Conservation (phyloP, 768 basidiomycete species). For the Tulasnella sp. region DNA sequence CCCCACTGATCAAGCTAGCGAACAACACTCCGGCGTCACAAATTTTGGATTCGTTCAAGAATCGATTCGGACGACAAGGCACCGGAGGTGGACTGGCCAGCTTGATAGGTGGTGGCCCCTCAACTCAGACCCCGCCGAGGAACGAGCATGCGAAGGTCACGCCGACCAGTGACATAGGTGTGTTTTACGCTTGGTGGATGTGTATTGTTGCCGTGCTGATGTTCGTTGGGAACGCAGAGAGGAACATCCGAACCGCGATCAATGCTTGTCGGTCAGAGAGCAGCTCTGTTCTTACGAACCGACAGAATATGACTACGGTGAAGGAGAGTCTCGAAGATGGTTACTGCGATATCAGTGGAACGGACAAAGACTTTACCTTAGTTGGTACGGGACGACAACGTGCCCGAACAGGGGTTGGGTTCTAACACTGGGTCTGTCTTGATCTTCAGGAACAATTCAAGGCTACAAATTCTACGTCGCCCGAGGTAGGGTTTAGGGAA, state of each 20-base stretch:
- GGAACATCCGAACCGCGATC: conserved; percentile 46
- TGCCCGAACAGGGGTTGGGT: neutral
- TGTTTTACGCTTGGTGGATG: conserved; percentile 28
- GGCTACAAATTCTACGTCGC: conserved; percentile 40
- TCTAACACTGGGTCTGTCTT: neutral
- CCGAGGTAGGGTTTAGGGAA: conserved; percentile 46
- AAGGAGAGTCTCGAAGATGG: conserved; percentile 74
- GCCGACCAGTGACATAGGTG: conserved; percentile 47
- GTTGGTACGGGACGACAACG: conserved; percentile 48
- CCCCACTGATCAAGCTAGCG: neutral
- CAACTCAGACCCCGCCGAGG: conserved; percentile 9
- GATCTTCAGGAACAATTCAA: conserved; percentile 13
- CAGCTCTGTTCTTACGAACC: conserved; percentile 56
- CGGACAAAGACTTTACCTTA: conserved; percentile 54
- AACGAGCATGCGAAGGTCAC: conserved; percentile 38
- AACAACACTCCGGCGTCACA: neutral
- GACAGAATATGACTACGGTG: conserved; percentile 64
- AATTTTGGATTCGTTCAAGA: conserved; percentile 14
- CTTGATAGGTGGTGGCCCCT: conserved; percentile 8
- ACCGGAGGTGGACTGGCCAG: neutral
- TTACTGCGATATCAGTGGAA: conserved; percentile 75
- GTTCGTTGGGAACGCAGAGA: conserved; percentile 21
- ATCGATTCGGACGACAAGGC: conserved; percentile 3
- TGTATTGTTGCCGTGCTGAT: conserved; percentile 28
- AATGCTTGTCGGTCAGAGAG: conserved; percentile 69